Percentiles rank a stretch among this genome's conserved stretches.
These are phyloP conservation scores for Aspergillus sclerotialis DNA, from an alignment of 2,329 filamentous ascomycete genomes.

Conservation along the genomic window DNA sequence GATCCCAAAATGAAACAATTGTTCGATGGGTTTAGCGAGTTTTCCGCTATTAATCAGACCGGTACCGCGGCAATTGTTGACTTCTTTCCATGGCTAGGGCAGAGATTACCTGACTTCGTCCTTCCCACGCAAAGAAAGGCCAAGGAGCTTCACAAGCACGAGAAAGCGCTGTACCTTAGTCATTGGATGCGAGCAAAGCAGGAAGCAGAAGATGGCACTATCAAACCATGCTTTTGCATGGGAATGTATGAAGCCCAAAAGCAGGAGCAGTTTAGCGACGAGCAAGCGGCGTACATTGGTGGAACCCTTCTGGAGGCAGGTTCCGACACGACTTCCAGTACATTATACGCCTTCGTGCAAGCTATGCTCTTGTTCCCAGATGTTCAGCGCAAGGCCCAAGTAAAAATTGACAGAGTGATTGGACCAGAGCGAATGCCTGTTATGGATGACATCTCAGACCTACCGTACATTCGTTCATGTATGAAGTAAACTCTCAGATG, in stretches of 20 bases:
- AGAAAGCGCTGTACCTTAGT: conserved; percentile 36
- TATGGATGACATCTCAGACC: conserved; percentile 21
- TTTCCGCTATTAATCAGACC: conserved; percentile 37
- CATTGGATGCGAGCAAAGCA: conserved; percentile 39
- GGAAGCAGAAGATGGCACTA: conserved; percentile 20
- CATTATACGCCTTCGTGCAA: conserved; percentile 43
- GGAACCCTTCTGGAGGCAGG: conserved; percentile 37
- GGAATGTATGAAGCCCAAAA: conserved; percentile 24
- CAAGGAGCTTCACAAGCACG: conserved; percentile 36
- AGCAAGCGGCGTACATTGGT: conserved; percentile 24
- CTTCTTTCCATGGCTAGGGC: conserved; percentile 39
- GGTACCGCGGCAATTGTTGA: conserved; percentile 40
- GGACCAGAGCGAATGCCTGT: conserved; percentile 22
- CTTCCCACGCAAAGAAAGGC: conserved; percentile 33
- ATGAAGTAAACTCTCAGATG: conserved; percentile 32
- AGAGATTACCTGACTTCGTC: conserved; percentile 35
- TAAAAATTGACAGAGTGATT: conserved; percentile 27
- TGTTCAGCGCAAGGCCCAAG: conserved; percentile 35
- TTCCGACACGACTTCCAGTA: conserved; percentile 45
- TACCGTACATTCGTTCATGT: conserved; percentile 28
- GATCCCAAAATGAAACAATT: conserved; percentile 39
- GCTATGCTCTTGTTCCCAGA: conserved; percentile 43
- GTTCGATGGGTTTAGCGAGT: conserved; percentile 37
- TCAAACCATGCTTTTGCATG: conserved; percentile 22
- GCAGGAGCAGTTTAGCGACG: conserved; percentile 24